Evolutionary conservation across 2,329 filamentous ascomycete genomes (phyloP).

Genomic region (Podosphaera fusca): DNA sequence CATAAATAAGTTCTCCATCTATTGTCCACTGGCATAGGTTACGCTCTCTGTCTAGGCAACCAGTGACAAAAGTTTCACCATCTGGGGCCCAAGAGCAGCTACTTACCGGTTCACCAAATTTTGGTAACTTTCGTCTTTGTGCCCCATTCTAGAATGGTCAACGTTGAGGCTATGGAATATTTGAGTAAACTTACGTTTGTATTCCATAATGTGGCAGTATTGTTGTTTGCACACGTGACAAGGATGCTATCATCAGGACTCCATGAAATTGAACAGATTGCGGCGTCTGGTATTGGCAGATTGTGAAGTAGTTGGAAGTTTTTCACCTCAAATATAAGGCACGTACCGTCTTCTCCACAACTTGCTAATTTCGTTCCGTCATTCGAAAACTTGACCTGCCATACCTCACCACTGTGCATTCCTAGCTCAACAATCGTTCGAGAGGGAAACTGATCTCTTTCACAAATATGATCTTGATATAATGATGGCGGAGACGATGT

Average conservation of each 20-base stretch:
- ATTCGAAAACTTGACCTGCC: constrained; percentile 78
- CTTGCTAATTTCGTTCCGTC: constrained; percentile 66
- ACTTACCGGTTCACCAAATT: constrained; percentile 66
- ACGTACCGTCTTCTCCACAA: constrained; percentile 49
- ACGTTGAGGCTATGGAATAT: not conserved
- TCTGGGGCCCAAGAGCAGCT: constrained; percentile 76
- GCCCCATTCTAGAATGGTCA: constrained; percentile 30
- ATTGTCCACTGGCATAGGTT: constrained; percentile 51
- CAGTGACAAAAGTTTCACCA: constrained; percentile 54
- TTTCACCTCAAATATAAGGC: constrained; percentile 62
- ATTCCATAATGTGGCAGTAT: constrained; percentile 54
- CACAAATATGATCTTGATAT: constrained; percentile 72
- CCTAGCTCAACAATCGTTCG: constrained; percentile 46
- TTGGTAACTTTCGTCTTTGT: constrained; percentile 37
- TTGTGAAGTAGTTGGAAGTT: constrained; percentile 41
- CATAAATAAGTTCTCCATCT: constrained; percentile 34
- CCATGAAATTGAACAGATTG: constrained; percentile 68
- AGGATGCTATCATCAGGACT: constrained; percentile 77
- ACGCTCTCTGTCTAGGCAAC: constrained; percentile 43
- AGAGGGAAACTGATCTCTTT: constrained; percentile 56
- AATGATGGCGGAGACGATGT: constrained; percentile 55
- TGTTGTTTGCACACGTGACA: constrained; percentile 61
- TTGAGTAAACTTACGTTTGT: constrained; percentile 27
- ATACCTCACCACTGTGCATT: constrained; percentile 63
- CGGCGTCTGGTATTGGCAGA: constrained; percentile 40